Conservation (phyloP, 1,284 basidiomycete species). For the Xerocomus nothofagi region DNA sequence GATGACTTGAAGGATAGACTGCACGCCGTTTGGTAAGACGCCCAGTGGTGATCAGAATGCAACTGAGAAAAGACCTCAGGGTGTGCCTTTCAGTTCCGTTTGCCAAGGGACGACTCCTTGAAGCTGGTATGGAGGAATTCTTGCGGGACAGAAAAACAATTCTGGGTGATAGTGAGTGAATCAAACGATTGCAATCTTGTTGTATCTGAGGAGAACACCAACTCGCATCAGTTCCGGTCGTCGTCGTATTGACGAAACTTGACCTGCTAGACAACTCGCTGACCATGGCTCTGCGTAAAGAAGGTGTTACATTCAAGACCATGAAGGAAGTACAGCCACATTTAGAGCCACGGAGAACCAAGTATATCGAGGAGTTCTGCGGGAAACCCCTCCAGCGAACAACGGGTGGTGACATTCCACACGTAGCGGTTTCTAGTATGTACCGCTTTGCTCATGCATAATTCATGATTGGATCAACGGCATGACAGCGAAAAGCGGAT, state of each 20-base stretch:
- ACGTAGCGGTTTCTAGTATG: neutral
- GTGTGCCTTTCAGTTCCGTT: neutral
- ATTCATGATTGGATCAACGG: neutral
- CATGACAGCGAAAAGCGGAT: neutral
- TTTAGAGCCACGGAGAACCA: neutral
- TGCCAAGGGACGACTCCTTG: neutral
- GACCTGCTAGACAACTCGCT: neutral
- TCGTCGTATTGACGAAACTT: neutral
- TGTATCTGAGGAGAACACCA: neutral
- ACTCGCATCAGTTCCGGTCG: neutral
- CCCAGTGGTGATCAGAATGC: neutral
- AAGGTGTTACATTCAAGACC: neutral
- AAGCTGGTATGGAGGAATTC: conserved; percentile 2
- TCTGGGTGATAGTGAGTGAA: neutral
- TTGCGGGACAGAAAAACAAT: neutral
- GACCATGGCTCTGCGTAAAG: neutral
- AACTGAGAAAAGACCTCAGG: neutral
- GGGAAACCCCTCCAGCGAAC: neutral
- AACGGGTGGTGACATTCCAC: neutral
- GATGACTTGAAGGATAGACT: neutral
- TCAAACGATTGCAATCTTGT: too few relatives aligned
- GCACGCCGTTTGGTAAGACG: conserved; percentile 1
- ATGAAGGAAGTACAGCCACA: neutral
- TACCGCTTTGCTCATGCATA: neutral
- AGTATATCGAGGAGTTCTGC: neutral